phyloP scores from a whole-genome alignment of 148 eudicot genomes.

The Chenopodium album region DNA sequence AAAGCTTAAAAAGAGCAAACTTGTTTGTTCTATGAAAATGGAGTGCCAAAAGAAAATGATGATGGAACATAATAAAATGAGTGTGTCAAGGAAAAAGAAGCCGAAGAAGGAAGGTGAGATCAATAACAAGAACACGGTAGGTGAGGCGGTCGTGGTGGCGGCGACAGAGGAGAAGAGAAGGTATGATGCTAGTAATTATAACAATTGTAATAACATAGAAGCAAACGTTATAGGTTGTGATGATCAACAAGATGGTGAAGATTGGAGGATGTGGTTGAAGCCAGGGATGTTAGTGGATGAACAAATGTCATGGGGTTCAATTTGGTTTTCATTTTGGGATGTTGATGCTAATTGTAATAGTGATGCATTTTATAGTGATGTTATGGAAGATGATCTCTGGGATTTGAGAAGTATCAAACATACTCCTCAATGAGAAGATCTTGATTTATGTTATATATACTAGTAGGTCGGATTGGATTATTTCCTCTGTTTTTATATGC shows the following conservation, averaged over 20 bases:
- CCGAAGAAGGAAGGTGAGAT: not conserved
- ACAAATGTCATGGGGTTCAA: conserved; percentile 63
- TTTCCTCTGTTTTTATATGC: too few relatives aligned
- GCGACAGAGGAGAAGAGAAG: conserved; percentile 21
- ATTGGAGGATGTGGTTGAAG: conserved; percentile 32
- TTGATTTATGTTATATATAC: too few relatives aligned
- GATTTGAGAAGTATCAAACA: conserved; percentile 35
- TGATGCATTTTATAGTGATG: conserved; percentile 39
- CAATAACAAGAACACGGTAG: not conserved
- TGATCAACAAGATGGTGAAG: not conserved
- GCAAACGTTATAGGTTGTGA: not conserved
- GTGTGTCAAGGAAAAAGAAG: conserved; percentile 17
- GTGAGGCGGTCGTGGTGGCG: conserved; percentile 4
- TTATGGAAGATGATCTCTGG: conserved; percentile 54
- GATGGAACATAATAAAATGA: not conserved
- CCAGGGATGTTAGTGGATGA: conserved; percentile 43
- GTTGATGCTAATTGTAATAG: conserved; percentile 27
- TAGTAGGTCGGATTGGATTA: too few relatives aligned
- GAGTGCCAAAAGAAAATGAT: not conserved
- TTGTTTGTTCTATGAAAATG: not conserved
- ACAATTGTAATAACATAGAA: not conserved
- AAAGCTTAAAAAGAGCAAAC: not conserved
- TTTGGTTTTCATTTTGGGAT: conserved; percentile 54
- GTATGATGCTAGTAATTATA: not conserved
- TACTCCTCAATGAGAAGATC: conserved; percentile 25